A percentile compares a stretch with the other conserved stretches of the same genome.
Conservation (phyloP, 192 early-diverging fungal genomes). For the Globomyces pollinis-pini region DNA sequence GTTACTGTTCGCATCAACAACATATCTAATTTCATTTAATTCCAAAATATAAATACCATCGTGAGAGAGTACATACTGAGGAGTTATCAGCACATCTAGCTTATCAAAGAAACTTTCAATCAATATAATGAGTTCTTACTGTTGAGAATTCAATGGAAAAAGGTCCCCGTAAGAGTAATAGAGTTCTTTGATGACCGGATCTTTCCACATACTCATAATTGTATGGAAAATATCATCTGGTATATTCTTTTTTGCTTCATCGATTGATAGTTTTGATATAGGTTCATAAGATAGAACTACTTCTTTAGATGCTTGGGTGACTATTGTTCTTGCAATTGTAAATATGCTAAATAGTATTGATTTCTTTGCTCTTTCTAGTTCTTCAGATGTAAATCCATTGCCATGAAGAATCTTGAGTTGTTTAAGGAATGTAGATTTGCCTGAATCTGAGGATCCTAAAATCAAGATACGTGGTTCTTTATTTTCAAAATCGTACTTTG, state of each 20-base stretch:
- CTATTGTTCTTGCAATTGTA: too few species aligned
- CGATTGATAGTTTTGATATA: too few species aligned
- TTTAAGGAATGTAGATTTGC: conserved; percentile 45
- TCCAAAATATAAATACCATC: conserved; percentile 17
- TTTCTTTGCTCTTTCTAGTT: conserved; percentile 10
- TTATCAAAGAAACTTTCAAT: conserved; percentile 24
- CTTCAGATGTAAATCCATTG: conserved; percentile 26
- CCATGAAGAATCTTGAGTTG: conserved; percentile 39
- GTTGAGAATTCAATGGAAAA: neutral
- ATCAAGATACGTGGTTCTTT: conserved; percentile 29
- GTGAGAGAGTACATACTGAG: conserved; percentile 29
- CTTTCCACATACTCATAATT: too few species aligned
- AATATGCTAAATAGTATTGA: conserved; percentile 23
- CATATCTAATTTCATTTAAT: conserved; percentile 54
- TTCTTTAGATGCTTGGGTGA: neutral
- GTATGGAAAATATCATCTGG: too few species aligned
- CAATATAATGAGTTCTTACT: too few species aligned
- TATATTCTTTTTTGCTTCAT: too few species aligned
- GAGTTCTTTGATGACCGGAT: too few species aligned
- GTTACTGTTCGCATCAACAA: conserved; percentile 25
- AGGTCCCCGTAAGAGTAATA: too few species aligned
- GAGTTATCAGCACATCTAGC: conserved; percentile 37
- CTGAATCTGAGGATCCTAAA: conserved; percentile 36
- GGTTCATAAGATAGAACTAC: too few species aligned
- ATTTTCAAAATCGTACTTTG: neutral